Evolutionary conservation across 441 rosid species (phyloP).

Genomic region (Euphorbia schlechtendalii): DNA sequence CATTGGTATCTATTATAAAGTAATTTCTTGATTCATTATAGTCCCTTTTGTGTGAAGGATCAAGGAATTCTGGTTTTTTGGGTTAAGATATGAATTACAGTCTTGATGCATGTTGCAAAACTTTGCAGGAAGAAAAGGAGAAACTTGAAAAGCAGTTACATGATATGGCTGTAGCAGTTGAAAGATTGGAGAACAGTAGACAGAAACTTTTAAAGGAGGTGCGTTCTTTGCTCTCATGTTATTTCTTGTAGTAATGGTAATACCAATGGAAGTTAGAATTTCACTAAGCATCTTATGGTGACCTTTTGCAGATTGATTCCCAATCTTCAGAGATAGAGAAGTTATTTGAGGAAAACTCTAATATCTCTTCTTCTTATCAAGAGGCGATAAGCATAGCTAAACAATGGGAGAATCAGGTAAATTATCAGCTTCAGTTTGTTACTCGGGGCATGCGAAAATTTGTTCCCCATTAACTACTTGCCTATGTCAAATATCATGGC

Average conservation of each 20-base stretch:
- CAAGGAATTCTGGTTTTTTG: background rate
- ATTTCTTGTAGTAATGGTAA: background rate
- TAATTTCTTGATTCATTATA: background rate
- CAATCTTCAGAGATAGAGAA: conserved; percentile 92
- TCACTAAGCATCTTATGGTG: conserved; percentile 9
- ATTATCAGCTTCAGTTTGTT: background rate
- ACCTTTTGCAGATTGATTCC: conserved; percentile 64
- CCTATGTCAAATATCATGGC: background rate
- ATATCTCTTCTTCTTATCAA: conserved; percentile 54
- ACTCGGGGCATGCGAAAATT: background rate
- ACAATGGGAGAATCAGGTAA: conserved; percentile 96
- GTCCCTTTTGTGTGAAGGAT: background rate
- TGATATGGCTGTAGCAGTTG: conserved; percentile 91
- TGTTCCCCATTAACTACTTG: background rate
- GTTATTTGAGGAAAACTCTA: no score
- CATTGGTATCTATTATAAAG: background rate
- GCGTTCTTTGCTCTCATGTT: conserved; percentile 15
- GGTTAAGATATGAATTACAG: conserved; percentile 5
- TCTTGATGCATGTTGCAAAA: conserved; percentile 10
- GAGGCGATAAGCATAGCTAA: conserved; percentile 56
- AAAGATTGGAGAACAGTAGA: conserved; percentile 86
- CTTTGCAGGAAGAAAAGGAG: conserved; percentile 74
- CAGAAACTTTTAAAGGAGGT: conserved; percentile 97
- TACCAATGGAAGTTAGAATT: conserved; percentile 6
- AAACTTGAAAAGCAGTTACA: conserved; percentile 87